Evolutionary conservation across 2,329 filamentous ascomycete species (phyloP).

Genomic region (Penicillium sp.): DNA sequence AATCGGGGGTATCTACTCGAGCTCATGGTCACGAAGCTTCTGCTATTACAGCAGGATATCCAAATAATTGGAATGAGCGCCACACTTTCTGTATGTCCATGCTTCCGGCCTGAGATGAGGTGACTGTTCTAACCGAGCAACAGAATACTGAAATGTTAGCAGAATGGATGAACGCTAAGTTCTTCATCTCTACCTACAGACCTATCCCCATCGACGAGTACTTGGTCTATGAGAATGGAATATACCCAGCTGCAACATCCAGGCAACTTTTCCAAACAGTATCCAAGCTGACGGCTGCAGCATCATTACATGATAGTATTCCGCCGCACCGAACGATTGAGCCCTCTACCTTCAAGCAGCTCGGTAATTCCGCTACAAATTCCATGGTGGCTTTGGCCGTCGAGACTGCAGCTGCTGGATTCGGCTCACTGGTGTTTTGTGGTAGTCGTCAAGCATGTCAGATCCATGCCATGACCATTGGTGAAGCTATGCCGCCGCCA

Average conservation of each 20-base stretch:
- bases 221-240: conserved; percentile 68
- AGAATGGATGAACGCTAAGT: conserved; percentile 69
- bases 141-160: conserved; percentile 71
- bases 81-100: conserved; percentile 63
- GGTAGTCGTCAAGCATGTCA: conserved; percentile 69
- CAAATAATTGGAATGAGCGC: conserved; percentile 81
- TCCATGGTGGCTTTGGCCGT: conserved; percentile 69
- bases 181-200: conserved; percentile 71
- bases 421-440: conserved; percentile 73
- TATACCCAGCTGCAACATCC: conserved; percentile 65
- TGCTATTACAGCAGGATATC: conserved; percentile 66
- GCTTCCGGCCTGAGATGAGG: not conserved
- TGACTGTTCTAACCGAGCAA: conserved; percentile 1
- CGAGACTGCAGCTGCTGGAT: conserved; percentile 68
- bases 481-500: conserved; percentile 60
- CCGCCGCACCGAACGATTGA: conserved; percentile 51
- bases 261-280: conserved; percentile 60
- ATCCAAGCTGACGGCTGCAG: conserved; percentile 47
- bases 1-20: conserved; percentile 75
- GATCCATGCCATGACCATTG: conserved; percentile 67
- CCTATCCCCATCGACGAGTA: conserved; percentile 77
- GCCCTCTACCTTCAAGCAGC: conserved; percentile 60
- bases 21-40: conserved; percentile 70
- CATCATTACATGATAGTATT: conserved; percentile 35
- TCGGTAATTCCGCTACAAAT: conserved; percentile 67